These are phyloP conservation scores for Saturnispora hagleri DNA, from an alignment of 805 yeast genomes.

Conservation along the genomic window DNA sequence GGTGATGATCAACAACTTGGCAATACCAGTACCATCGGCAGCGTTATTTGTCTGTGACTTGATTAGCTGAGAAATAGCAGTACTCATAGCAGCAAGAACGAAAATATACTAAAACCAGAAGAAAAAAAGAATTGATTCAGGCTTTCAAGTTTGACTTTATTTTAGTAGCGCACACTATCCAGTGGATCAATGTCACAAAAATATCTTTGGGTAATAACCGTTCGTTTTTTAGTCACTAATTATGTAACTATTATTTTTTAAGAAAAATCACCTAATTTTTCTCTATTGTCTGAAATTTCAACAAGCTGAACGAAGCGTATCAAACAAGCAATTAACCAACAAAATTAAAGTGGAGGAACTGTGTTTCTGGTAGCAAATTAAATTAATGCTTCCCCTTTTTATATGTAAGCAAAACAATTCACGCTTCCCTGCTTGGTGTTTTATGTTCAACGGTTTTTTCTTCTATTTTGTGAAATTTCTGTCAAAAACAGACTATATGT, in stretches of 20 bases:
- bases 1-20: slow-evolving; percentile 25
- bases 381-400: too few relatives aligned
- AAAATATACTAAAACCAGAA: too few relatives aligned
- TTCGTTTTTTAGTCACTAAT: slow-evolving; percentile 1
- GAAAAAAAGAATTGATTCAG: not conserved
- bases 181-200: not conserved
- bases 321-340: not conserved
- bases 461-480: not conserved
- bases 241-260: too few relatives aligned
- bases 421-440: not conserved
- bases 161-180: not conserved
- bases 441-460: not conserved
- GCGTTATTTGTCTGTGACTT: slow-evolving; percentile 31
- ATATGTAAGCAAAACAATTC: too few relatives aligned
- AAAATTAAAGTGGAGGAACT: too few relatives aligned
- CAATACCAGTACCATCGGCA: slow-evolving; percentile 43
- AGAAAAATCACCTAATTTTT: not conserved
- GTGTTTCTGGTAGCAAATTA: too few relatives aligned
- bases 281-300: not conserved
- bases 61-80: slow-evolving; percentile 17
- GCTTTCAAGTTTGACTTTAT: not conserved
- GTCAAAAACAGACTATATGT: not conserved
- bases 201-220: slow-evolving; percentile 1
- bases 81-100: slow-evolving; percentile 6
- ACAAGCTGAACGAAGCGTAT: not conserved